These are phyloP conservation scores for Nicotiana knightiana DNA, from an alignment of 257 asterid species.

Conservation along the genomic window DNA sequence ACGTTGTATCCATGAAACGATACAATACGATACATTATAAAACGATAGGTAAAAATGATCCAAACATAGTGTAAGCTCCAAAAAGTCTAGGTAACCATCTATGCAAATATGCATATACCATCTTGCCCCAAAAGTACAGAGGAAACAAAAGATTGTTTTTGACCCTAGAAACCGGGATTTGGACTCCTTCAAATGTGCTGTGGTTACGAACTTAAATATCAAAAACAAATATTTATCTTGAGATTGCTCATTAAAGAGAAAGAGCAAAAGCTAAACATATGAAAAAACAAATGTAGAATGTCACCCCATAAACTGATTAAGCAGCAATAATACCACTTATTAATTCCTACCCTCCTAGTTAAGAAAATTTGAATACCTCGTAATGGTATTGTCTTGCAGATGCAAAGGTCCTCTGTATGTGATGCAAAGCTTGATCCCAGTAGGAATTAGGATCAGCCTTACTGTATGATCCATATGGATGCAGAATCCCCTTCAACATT, in stretches of 20 bases:
- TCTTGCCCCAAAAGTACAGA: neutral
- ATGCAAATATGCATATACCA: neutral
- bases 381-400: constrained; percentile 58
- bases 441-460: constrained; percentile 27
- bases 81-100: neutral
- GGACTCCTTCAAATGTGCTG: neutral
- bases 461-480: constrained; percentile 28
- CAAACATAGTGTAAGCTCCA: neutral
- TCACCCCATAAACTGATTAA: neutral
- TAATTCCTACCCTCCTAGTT: neutral
- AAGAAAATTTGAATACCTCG: constrained; percentile 39
- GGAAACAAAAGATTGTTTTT: neutral
- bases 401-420: constrained; percentile 25
- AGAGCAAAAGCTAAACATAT: neutral
- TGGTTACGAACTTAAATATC: neutral
- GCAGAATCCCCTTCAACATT: constrained; percentile 32
- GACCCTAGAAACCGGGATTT: neutral
- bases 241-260: neutral
- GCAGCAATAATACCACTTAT: neutral
- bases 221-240: neutral
- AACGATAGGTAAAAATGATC: too few relatives aligned
- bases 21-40: too few relatives aligned
- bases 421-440: constrained; percentile 38
- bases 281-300: neutral
- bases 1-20: too few relatives aligned